phyloP scores from a whole-genome alignment of 2,329 filamentous ascomycete species.

The Chrysosporium keratinophilum region DNA sequence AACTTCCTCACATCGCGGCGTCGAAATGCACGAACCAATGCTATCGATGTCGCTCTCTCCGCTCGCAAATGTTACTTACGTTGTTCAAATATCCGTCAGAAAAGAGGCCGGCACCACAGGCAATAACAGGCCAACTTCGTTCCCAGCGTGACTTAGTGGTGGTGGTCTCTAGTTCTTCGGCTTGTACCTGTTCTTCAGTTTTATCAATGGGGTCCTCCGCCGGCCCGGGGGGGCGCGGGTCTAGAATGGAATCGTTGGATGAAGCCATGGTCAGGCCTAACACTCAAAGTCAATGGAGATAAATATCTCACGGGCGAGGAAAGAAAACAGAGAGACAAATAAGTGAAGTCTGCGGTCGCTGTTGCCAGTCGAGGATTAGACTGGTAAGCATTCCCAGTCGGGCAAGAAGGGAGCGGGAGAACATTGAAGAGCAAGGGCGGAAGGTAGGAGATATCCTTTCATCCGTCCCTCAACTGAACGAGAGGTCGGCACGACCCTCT shows the following conservation, averaged over 20 bases:
- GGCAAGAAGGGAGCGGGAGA: too few species aligned
- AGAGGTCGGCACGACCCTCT: not conserved
- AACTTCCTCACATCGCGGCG: not conserved
- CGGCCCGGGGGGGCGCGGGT: not conserved
- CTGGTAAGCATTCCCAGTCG: too few species aligned
- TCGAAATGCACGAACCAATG: not conserved
- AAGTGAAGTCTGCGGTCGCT: not conserved
- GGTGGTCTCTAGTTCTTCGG: conserved; percentile 9
- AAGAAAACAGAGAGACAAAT: not conserved
- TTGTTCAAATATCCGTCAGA: conserved; percentile 89
- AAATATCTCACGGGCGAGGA: not conserved
- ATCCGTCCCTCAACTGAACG: not conserved
- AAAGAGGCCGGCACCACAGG: conserved; percentile 81
- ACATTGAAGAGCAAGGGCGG: too few species aligned
- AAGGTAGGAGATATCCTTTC: not conserved
- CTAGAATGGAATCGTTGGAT: not conserved
- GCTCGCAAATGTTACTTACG: conserved; percentile 37
- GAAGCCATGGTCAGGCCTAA: conserved; percentile 1
- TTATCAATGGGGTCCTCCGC: not conserved
- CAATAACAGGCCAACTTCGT: conserved; percentile 63
- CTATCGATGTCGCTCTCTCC: too few species aligned
- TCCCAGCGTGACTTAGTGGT: conserved; percentile 41
- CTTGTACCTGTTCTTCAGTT: not conserved
- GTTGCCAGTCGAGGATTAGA: not conserved
- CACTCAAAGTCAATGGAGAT: not conserved